Base-by-base conservation (phyloP, 1,284 basidiomycete genomes). In the Ceratorhiza oryzae-sativae region DNA sequence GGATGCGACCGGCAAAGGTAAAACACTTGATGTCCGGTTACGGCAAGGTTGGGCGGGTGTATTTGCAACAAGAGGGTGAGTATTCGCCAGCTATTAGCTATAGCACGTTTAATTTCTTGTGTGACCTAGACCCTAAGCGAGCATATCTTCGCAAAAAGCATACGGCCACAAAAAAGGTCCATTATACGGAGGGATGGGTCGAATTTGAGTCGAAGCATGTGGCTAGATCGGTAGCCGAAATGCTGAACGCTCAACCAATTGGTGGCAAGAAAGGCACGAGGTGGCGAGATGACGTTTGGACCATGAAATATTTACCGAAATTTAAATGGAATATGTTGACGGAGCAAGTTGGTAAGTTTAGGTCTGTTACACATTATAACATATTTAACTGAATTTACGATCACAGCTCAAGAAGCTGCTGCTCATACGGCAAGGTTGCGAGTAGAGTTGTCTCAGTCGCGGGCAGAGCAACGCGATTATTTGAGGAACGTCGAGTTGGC, bases 281-380 rank as follows among this genome's bases (percentile, higher is more conserved):
- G 73, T 98, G 94, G 93, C 86, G 94, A 78, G 95, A 99, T 78
- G 96, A 99, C 76, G 89, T 99, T 6, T 99, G 97, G 97, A 98
- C 97, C 53, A 97, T 99, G 95, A 97, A 97, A 80, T 99, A 99
- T 79, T 84, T 99, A 63, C 95, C 95, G 6, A 93, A 90, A 75
- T 99, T 98, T 86, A 98, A 97, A 80, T 99, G 97, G 97, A 91
- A 92, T 80, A 98, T 98, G 96, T 84, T 99, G 73, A 96, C 94
- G 12, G 97, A 98, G 81, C 97, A 98, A 86, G 91, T 99, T 78
- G 94, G 96, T 96, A 79, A 80, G 94, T 86, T 15, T 13, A 8
- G 18, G 1, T 9, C 20, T 34, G 34, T 8, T 36, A 9, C 5
- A 3, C n/a, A n/a, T 39, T 9, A 2, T 1, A 39, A 8, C 3